These are phyloP conservation scores for Lasiodiplodia citricola DNA, from an alignment of 2,329 filamentous ascomycete genomes.

Conservation along the genomic window DNA sequence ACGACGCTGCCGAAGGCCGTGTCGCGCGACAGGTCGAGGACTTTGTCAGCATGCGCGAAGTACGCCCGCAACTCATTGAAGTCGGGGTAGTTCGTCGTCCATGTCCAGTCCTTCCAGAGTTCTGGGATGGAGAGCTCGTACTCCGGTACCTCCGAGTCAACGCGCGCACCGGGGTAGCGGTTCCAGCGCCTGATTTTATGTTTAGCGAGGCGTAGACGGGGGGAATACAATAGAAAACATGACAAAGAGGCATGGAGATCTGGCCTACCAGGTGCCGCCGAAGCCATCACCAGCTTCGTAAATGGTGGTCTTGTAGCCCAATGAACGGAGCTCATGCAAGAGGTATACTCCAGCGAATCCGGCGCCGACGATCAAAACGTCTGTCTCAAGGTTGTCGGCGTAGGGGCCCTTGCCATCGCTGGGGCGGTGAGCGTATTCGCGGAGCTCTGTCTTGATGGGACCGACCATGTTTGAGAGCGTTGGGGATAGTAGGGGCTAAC, in stretches of 20 bases:
- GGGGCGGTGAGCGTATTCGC: slow-evolving; percentile 16
- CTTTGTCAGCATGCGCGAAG: slow-evolving; percentile 65
- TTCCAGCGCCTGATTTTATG: slow-evolving; percentile 42
- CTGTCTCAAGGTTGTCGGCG: slow-evolving; percentile 43
- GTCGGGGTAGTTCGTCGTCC: slow-evolving; percentile 58
- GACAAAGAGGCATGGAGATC: not conserved
- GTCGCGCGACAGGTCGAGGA: slow-evolving; percentile 61
- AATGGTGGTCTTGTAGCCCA: slow-evolving; percentile 47
- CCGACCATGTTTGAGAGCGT: slow-evolving; percentile 6
- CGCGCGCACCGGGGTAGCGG: slow-evolving; percentile 52
- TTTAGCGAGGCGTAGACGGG: not conserved
- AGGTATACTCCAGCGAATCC: slow-evolving; percentile 51
- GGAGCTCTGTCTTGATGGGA: slow-evolving; percentile 22
- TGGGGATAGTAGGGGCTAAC: not conserved
- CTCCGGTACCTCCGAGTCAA: slow-evolving; percentile 53
- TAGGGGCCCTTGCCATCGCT: slow-evolving; percentile 30
- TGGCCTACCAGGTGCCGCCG: slow-evolving; percentile 46
- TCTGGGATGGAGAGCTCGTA: slow-evolving; percentile 57
- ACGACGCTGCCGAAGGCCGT: slow-evolving; percentile 63
- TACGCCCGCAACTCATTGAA: slow-evolving; percentile 61
- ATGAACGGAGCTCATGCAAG: slow-evolving; percentile 48
- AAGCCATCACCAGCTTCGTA: slow-evolving; percentile 48
- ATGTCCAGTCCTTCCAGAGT: slow-evolving; percentile 59
- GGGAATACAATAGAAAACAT: no score
- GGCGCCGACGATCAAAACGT: slow-evolving; percentile 46